A percentile compares a stretch with the other conserved stretches of the same genome.
These are phyloP conservation scores for Neurospora cerealis DNA, from an alignment of 495 filamentous ascomycete species.

Conservation along the genomic window DNA sequence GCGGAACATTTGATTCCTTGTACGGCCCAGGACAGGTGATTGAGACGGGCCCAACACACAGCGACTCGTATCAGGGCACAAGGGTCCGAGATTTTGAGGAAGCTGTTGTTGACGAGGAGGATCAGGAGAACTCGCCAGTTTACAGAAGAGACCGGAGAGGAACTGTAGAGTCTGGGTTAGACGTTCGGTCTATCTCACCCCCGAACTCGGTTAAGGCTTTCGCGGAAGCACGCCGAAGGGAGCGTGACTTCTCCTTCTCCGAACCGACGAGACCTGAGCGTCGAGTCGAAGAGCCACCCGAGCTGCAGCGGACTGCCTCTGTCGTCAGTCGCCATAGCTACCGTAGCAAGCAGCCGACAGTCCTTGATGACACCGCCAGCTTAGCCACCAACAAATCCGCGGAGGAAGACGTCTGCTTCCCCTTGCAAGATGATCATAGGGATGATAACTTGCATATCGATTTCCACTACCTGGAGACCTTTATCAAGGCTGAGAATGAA, in stretches of 20 bases:
- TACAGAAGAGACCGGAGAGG: slow-evolving; percentile 33
- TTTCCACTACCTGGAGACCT: slow-evolving; percentile 81
- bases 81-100: slow-evolving; percentile 54
- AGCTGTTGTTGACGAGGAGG: slow-evolving; percentile 74
- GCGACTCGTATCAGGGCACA: slow-evolving; percentile 20
- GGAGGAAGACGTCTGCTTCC: slow-evolving; percentile 83
- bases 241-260: slow-evolving; percentile 43
- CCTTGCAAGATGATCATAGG: slow-evolving; percentile 40
- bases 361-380: slow-evolving; percentile 37
- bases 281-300: slow-evolving; percentile 45
- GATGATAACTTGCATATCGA: slow-evolving; percentile 53
- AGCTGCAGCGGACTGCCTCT: slow-evolving; percentile 64
- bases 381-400: slow-evolving; percentile 45
- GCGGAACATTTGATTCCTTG: slow-evolving; percentile 47
- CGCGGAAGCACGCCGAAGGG: slow-evolving; percentile 59
- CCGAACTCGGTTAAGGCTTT: slow-evolving; percentile 98
- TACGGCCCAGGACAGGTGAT: slow-evolving; percentile 36
- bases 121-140: slow-evolving; percentile 26
- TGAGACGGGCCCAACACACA: slow-evolving; percentile 15
- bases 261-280: slow-evolving; percentile 25
- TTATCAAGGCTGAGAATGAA: slow-evolving; percentile 44
- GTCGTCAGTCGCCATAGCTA: slow-evolving; percentile 49
- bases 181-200: slow-evolving; percentile 63
- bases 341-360: slow-evolving; percentile 36
- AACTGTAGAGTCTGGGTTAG: slow-evolving; percentile 33